phyloP scores from a whole-genome alignment of 371 early-diverging fungal species.

The Coemansia sp. region DNA sequence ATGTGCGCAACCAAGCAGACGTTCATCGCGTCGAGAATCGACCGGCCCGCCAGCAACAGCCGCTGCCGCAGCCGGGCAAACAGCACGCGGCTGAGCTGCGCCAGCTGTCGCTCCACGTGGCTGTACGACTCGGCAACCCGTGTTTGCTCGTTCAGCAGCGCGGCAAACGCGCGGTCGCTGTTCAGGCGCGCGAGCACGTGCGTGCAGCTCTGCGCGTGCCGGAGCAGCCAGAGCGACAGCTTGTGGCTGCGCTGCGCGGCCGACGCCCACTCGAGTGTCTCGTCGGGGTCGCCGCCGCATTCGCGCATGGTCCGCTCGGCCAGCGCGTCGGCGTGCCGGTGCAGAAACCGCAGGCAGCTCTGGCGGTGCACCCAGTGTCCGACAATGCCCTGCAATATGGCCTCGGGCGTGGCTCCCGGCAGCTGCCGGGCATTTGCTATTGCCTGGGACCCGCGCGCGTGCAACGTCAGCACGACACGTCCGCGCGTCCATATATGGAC shows the following conservation, averaged over 20 bases:
- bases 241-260: not conserved
- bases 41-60: not conserved
- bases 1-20: constrained; percentile 9
- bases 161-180: not conserved
- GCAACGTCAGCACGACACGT: not conserved
- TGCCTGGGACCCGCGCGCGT: not conserved
- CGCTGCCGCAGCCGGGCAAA: constrained; percentile 1
- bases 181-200: not conserved
- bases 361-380: not conserved
- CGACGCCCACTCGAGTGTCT: not conserved
- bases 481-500: not conserved
- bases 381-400: not conserved
- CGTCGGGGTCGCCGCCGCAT: not conserved
- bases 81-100: not conserved
- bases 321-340: not conserved
- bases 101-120: constrained; percentile 5
- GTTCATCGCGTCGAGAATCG: not conserved
- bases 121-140: not conserved
- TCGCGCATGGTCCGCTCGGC: not conserved
- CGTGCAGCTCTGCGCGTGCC: not conserved
- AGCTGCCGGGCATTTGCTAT: not conserved
- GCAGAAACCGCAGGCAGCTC: not conserved
- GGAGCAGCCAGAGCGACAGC: not conserved
- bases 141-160: not conserved
- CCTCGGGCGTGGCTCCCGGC: not conserved